phyloP scores from a whole-genome alignment of 257 asterid species.

The Forsythia viridissima region DNA sequence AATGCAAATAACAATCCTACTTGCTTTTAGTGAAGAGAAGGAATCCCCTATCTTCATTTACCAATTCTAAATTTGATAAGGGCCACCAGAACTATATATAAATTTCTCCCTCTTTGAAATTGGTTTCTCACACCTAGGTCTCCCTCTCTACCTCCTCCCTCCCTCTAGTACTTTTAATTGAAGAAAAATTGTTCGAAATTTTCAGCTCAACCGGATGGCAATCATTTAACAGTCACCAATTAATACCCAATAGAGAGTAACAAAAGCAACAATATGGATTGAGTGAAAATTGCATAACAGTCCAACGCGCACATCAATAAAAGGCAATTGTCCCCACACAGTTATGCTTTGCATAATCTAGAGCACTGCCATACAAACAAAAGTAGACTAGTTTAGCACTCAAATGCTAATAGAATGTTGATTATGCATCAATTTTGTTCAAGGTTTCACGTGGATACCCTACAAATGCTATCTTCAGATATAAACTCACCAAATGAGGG shows the following conservation, averaged over 20 bases:
- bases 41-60: not conserved
- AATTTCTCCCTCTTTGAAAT: not conserved
- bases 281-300: not conserved
- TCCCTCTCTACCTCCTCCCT: not conserved
- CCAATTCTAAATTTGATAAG: not conserved
- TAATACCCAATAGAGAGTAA: not conserved
- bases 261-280: no score
- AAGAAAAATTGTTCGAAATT: not conserved
- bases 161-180: not conserved
- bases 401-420: conserved; percentile 4
- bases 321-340: not conserved
- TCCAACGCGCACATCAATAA: not conserved
- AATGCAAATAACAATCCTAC: not conserved
- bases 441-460: not conserved
- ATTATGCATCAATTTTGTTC: conserved; percentile 7
- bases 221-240: not conserved
- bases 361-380: not conserved
- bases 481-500: conserved; percentile 10
- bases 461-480: not conserved
- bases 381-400: not conserved
- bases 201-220: not conserved
- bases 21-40: not conserved
- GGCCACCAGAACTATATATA: not conserved
- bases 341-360: not conserved
- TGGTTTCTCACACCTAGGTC: not conserved